These are phyloP conservation scores for Tylopilus rubrobrunneus DNA, from an alignment of 768 basidiomycete genomes.

Conservation along the genomic window DNA sequence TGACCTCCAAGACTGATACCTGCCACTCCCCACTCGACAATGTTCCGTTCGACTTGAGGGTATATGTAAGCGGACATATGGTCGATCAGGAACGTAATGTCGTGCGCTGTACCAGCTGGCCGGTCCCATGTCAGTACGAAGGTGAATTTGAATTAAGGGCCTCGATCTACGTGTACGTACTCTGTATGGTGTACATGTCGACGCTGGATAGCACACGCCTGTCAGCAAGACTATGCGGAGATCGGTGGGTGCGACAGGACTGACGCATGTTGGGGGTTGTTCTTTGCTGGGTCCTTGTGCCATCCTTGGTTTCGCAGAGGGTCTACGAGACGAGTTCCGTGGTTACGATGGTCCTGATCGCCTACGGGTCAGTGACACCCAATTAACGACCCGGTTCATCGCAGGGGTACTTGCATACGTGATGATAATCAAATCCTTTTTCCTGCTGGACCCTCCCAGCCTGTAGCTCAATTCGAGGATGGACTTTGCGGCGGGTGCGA, in stretches of 20 bases:
- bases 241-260: slow-evolving; percentile 2
- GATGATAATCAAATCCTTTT: slow-evolving; percentile 27
- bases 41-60: slow-evolving; percentile 54
- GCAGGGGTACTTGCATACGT: slow-evolving; percentile 21
- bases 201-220: slow-evolving; percentile 9
- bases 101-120: slow-evolving; percentile 58
- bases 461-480: slow-evolving; percentile 24
- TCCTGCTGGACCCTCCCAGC: slow-evolving; percentile 5
- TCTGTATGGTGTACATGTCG: slow-evolving; percentile 32
- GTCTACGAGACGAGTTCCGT: slow-evolving; percentile 26
- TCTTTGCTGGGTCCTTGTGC: slow-evolving; percentile 19
- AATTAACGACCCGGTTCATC: background rate
- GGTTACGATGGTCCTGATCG: slow-evolving; percentile 31
- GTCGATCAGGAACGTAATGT: slow-evolving; percentile 80
- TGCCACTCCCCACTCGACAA: slow-evolving; percentile 66
- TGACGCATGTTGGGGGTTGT: slow-evolving; percentile 29
- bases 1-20: slow-evolving; percentile 87
- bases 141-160: background rate
- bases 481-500: slow-evolving; percentile 14
- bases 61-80: slow-evolving; percentile 73
- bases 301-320: slow-evolving; percentile 23
- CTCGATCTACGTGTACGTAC: slow-evolving; percentile 10
- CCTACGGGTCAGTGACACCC: background rate
- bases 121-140: slow-evolving; percentile 2
- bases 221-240: slow-evolving; percentile 1